Percentiles rank a stretch among this genome's conserved stretches.
Conservation (phyloP, 306 rosid genomes). For the Potentilla sterilis region DNA sequence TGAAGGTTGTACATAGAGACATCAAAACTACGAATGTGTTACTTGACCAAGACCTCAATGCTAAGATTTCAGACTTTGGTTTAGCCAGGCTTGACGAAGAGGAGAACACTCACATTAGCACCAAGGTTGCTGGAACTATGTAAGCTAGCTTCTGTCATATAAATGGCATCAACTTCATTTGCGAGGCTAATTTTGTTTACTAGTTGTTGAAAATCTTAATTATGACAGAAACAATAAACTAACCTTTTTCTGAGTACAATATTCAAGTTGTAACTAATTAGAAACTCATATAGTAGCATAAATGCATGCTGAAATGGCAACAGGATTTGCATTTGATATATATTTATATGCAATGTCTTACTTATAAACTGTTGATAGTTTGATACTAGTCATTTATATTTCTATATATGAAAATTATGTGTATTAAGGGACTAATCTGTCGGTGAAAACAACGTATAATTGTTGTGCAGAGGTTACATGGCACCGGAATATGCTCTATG, state of each 20-base stretch:
- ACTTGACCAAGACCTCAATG: slow-evolving; percentile 47
- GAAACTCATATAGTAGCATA: too few species aligned
- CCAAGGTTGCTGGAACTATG: slow-evolving; percentile 57
- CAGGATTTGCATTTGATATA: too few species aligned
- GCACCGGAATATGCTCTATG: slow-evolving; percentile 27
- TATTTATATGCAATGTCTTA: too few species aligned
- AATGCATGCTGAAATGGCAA: too few species aligned
- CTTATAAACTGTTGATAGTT: too few species aligned
- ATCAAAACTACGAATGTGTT: slow-evolving; percentile 55
- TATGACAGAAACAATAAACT: background rate
- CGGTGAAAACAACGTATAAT: background rate
- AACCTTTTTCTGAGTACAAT: background rate
- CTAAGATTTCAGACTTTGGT: slow-evolving; percentile 67
- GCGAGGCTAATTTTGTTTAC: background rate
- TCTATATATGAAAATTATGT: background rate
- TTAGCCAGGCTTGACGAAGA: slow-evolving; percentile 61
- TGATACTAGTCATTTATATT: background rate
- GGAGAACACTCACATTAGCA: slow-evolving; percentile 48
- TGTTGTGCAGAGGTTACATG: slow-evolving; percentile 21
- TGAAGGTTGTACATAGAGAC: slow-evolving; percentile 64
- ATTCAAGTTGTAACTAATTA: background rate
- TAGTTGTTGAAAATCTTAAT: too few species aligned
- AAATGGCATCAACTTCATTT: background rate
- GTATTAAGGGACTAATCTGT: background rate
- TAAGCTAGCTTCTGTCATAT: slow-evolving; percentile 18